A percentile compares a stretch with the other conserved stretches of the same genome.
Conservation (phyloP, 129 eudicot species). For the Helichrysum umbraculigerum region DNA sequence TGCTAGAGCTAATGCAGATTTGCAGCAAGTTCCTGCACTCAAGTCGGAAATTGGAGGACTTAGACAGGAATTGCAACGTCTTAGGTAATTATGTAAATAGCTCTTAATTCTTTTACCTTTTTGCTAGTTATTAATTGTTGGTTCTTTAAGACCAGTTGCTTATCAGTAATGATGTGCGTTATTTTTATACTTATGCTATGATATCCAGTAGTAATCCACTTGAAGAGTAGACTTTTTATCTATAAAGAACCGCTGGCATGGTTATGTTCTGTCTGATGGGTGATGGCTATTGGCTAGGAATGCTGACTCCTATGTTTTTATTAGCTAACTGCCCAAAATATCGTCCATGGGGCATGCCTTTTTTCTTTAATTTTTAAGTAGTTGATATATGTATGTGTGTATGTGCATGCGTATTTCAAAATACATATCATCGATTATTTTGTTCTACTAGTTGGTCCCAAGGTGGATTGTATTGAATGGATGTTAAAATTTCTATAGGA, state of each 20-base stretch:
- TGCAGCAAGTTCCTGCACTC: slow-evolving; percentile 78
- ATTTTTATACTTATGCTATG: slow-evolving; percentile 5
- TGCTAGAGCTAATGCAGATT: slow-evolving; percentile 61
- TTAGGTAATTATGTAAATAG: slow-evolving; percentile 46
- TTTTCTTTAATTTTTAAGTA: not conserved
- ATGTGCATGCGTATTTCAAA: not conserved
- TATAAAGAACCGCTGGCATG: not conserved
- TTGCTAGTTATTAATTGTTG: not conserved
- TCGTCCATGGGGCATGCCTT: slow-evolving; percentile 4
- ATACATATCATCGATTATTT: not conserved
- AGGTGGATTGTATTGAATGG: not conserved
- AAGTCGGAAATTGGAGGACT: slow-evolving; percentile 76
- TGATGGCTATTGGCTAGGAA: slow-evolving; percentile 3
- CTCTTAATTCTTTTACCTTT: not conserved
- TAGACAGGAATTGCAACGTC: slow-evolving; percentile 71
- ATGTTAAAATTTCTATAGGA: not conserved
- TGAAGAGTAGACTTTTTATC: not conserved
- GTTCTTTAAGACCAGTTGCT: not conserved
- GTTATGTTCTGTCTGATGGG: slow-evolving; percentile 15
- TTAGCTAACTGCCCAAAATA: not conserved
- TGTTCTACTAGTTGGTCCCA: slow-evolving; percentile 8
- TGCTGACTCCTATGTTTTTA: slow-evolving; percentile 4
- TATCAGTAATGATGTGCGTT: not conserved
- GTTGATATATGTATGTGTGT: slow-evolving; percentile 4
- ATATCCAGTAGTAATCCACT: not conserved